Conservation (phyloP, 495 filamentous ascomycete genomes). For the Lasiosphaeria ovina region DNA sequence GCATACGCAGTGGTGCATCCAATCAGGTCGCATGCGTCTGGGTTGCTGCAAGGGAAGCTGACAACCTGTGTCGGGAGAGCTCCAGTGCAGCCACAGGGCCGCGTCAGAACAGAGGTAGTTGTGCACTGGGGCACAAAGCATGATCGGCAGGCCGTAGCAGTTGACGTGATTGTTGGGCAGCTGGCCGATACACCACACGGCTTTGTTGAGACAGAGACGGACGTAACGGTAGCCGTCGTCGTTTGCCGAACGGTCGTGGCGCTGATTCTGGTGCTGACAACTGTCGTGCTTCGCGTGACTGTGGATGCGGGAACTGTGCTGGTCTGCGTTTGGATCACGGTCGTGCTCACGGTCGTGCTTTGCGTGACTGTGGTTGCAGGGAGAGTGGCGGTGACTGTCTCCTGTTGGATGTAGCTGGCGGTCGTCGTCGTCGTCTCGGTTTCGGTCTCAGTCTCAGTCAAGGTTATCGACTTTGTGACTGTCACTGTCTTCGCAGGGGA, state of each 20-base stretch:
- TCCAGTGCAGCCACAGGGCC: constrained; percentile 25
- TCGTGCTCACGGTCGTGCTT: constrained; percentile 1
- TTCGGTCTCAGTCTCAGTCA: constrained; percentile 17
- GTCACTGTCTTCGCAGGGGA: constrained; percentile 8
- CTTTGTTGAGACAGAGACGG: constrained; percentile 12
- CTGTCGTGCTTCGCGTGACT: constrained; percentile 10
- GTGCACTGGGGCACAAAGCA: constrained; percentile 33
- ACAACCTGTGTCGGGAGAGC: constrained; percentile 25
- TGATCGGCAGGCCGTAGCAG: constrained; percentile 27
- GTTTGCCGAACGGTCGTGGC: constrained; percentile 12
- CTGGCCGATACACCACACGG: constrained; percentile 7
- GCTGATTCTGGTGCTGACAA: constrained; percentile 8
- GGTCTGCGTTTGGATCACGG: background rate
- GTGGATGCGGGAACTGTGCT: background rate
- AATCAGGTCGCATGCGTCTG: constrained; percentile 28
- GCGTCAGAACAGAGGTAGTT: constrained; percentile 21
- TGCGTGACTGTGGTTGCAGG: constrained; percentile 3
- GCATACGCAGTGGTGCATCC: constrained; percentile 33
- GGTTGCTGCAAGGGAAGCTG: constrained; percentile 25
- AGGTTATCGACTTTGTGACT: constrained; percentile 12
- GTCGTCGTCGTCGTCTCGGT: constrained; percentile 14
- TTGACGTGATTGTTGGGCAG: constrained; percentile 28
- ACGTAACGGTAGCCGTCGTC: constrained; percentile 4
- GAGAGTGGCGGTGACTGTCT: constrained; percentile 5
- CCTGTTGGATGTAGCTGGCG: constrained; percentile 18